Conservation (phyloP, 805 yeast genomes). For the Saccharomycopsis capsularis region DNA sequence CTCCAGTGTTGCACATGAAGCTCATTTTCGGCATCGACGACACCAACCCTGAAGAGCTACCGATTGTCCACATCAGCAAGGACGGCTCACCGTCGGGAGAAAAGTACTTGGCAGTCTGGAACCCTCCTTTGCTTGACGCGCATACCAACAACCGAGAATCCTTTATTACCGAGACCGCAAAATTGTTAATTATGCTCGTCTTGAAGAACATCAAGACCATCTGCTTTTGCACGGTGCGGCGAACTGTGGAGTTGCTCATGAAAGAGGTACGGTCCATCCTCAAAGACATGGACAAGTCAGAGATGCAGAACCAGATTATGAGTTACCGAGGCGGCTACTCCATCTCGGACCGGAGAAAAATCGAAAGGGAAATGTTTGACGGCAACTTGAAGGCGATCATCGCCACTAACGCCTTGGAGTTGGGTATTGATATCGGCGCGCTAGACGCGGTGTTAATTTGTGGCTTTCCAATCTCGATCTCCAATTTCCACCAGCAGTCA, state of each 20-base stretch:
- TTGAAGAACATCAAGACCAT: constrained; percentile 66
- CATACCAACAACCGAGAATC: constrained; percentile 54
- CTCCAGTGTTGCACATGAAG: constrained; percentile 67
- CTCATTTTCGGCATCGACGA: constrained; percentile 57
- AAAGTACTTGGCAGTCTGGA: constrained; percentile 74
- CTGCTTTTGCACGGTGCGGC: constrained; percentile 82
- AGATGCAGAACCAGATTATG: constrained; percentile 62
- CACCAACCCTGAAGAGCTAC: constrained; percentile 27
- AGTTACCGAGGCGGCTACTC: constrained; percentile 95
- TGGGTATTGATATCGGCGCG: constrained; percentile 92
- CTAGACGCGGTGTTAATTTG: constrained; percentile 87
- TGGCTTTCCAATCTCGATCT: constrained; percentile 85
- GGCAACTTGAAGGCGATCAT: constrained; percentile 82
- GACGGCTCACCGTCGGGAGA: constrained; percentile 90
- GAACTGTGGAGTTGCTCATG: constrained; percentile 81
- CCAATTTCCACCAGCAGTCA: constrained; percentile 89
- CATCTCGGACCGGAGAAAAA: constrained; percentile 73
- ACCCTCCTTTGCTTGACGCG: constrained; percentile 65
- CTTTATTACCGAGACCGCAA: constrained; percentile 71
- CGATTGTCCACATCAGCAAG: constrained; percentile 49
- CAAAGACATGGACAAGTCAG: constrained; percentile 37
- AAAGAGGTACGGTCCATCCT: constrained; percentile 64
- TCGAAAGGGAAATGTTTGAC: constrained; percentile 84
- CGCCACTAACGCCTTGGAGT: constrained; percentile 91
- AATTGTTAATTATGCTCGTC: constrained; percentile 59